Evolutionary conservation across 176 grass and related monocot species (phyloP).

Genomic region (Dendrocalamus sinicus): DNA sequence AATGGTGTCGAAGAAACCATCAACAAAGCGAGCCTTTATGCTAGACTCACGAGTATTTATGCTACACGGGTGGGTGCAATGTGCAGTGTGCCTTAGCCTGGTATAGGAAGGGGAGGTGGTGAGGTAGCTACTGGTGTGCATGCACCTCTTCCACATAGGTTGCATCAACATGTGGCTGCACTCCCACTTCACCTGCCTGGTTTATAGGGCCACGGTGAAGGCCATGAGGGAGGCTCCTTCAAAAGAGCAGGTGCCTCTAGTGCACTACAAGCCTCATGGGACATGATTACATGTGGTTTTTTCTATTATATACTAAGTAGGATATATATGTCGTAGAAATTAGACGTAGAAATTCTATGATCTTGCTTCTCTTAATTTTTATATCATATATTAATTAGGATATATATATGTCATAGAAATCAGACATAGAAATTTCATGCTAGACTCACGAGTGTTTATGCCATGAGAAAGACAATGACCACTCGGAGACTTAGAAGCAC

Average conservation of each 20-base stretch:
- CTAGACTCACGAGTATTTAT: too few relatives aligned
- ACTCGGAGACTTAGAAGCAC: too few relatives aligned
- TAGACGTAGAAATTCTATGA: not conserved
- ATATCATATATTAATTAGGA: too few relatives aligned
- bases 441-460: too few relatives aligned
- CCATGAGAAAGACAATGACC: too few relatives aligned
- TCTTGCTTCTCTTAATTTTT: too few relatives aligned
- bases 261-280: not conserved
- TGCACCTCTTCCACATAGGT: constrained; percentile 68
- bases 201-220: constrained; percentile 61
- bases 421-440: too few relatives aligned
- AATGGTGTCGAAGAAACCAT: too few relatives aligned
- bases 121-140: constrained; percentile 66
- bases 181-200: constrained; percentile 67
- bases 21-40: too few relatives aligned
- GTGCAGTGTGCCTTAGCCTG: constrained; percentile 65
- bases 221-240: not conserved
- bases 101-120: constrained; percentile 64
- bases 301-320: not conserved
- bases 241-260: not conserved
- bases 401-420: too few relatives aligned
- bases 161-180: constrained; percentile 73
- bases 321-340: not conserved
- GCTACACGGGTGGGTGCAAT: constrained; percentile 48
- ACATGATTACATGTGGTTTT: too few relatives aligned